phyloP scores from a whole-genome alignment of 441 rosid genomes.

The Manihot esculenta region DNA sequence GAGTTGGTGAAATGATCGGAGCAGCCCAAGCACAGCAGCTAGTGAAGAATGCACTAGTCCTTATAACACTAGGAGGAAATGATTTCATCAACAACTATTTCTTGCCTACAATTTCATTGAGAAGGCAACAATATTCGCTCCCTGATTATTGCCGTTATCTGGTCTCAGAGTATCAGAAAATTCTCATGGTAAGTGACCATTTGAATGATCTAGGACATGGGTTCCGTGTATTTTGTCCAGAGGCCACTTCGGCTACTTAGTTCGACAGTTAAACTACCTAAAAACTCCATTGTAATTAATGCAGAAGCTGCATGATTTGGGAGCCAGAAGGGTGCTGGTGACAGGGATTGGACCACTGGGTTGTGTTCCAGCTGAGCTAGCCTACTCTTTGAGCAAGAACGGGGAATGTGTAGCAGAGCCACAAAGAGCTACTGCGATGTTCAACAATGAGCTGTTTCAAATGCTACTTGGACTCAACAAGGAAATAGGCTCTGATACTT shows the following conservation, averaged over 20 bases:
- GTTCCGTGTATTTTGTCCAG: too few relatives aligned
- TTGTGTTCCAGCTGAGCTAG: conserved; percentile 77
- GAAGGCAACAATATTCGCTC: conserved; percentile 65
- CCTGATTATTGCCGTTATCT: conserved; percentile 52
- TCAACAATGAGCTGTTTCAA: conserved; percentile 53
- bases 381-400: conserved; percentile 43
- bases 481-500: conserved; percentile 48
- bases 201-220: too few relatives aligned
- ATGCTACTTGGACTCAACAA: conserved; percentile 47
- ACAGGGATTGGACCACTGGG: conserved; percentile 85
- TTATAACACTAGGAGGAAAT: conserved; percentile 79
- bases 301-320: conserved; percentile 62
- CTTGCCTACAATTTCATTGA: conserved; percentile 59
- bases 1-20: conserved; percentile 54
- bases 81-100: conserved; percentile 86
- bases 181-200: conserved; percentile 39
- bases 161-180: conserved; percentile 63
- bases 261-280: too few relatives aligned
- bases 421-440: conserved; percentile 53
- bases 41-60: conserved; percentile 54
- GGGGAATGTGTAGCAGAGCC: conserved; percentile 60
- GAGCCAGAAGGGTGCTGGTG: conserved; percentile 71
- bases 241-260: too few relatives aligned
- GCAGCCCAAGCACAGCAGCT: conserved; percentile 39
- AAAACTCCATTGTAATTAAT: neutral